Conservation (phyloP, 768 basidiomycete species). For the Tulasnella sp. region DNA sequence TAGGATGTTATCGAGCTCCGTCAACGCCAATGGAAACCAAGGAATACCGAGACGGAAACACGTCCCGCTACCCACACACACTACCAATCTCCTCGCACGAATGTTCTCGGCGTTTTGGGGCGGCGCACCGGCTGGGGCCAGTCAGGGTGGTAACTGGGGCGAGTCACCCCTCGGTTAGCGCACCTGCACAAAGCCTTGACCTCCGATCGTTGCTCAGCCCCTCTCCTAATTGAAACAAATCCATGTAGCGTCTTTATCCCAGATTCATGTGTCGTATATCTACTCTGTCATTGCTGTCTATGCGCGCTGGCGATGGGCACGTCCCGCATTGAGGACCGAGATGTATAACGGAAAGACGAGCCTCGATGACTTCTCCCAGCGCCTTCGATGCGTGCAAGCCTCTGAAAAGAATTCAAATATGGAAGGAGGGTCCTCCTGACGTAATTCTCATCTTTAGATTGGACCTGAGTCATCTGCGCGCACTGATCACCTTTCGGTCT, state of each 20-base stretch:
- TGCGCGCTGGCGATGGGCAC: too few relatives aligned
- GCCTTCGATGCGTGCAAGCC: too few relatives aligned
- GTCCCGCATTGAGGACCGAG: too few relatives aligned
- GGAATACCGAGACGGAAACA: slow-evolving; percentile 44
- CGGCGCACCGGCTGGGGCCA: neutral
- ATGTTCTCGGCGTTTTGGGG: neutral
- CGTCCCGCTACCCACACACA: neutral
- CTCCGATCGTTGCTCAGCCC: neutral
- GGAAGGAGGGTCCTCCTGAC: too few relatives aligned
- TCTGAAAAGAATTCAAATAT: too few relatives aligned
- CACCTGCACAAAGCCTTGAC: neutral
- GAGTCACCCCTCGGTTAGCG: neutral
- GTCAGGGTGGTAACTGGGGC: neutral
- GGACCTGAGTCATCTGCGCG: too few relatives aligned
- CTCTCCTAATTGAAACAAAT: neutral
- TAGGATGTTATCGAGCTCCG: slow-evolving; percentile 91
- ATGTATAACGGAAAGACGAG: too few relatives aligned
- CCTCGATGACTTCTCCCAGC: too few relatives aligned
- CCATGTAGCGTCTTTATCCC: neutral
- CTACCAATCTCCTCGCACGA: neutral
- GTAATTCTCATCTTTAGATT: too few relatives aligned
- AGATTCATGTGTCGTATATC: neutral
- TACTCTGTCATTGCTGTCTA: neutral
- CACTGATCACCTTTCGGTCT: too few relatives aligned
- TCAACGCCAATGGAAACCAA: slow-evolving; percentile 71